A percentile compares a stretch with the other conserved stretches of the same genome.
phyloP scores from a whole-genome alignment of 208 protist genomes.

The Herpetomonas samuelpessoai region DNA sequence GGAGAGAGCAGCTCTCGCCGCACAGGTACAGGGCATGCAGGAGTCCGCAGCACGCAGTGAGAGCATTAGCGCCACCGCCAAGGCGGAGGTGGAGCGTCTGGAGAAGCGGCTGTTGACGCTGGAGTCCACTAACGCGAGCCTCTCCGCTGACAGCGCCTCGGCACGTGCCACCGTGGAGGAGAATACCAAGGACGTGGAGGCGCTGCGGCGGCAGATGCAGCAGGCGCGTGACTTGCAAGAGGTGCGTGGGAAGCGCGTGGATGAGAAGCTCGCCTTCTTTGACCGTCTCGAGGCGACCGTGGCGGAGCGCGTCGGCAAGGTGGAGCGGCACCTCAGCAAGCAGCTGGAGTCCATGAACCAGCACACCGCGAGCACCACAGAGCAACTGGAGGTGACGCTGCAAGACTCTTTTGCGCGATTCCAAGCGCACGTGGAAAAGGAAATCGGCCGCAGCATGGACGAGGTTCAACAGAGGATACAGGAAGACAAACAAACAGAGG shows the following conservation, averaged over 20 bases:
- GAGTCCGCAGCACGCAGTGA: conserved; percentile 46
- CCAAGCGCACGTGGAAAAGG: conserved; percentile 25
- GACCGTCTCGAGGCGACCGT: conserved; percentile 14
- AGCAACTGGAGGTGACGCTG: conserved; percentile 6
- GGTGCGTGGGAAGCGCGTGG: conserved; percentile 27
- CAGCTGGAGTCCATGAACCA: conserved; percentile 17
- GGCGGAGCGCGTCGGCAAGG: neutral
- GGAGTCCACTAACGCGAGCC: conserved; percentile 20
- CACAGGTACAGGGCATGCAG: conserved; percentile 45
- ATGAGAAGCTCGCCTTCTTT: conserved; percentile 10
- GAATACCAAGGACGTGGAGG: conserved; percentile 29
- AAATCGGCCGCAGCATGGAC: conserved; percentile 14
- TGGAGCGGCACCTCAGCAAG: conserved; percentile 14
- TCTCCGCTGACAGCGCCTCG: conserved; percentile 16
- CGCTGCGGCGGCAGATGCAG: conserved; percentile 35
- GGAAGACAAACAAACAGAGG: neutral
- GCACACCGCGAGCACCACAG: conserved; percentile 20
- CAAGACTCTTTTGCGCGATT: conserved; percentile 19
- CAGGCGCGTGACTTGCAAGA: conserved; percentile 30
- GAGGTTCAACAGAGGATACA: neutral
- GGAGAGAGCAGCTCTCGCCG: conserved; percentile 33
- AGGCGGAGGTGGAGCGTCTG: conserved; percentile 59
- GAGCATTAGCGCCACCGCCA: conserved; percentile 41
- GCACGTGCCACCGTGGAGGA: conserved; percentile 30
- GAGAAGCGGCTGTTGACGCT: conserved; percentile 50